These are phyloP conservation scores for Aquanectria penicillioides DNA, from an alignment of 2,329 filamentous ascomycete species.

Conservation along the genomic window DNA sequence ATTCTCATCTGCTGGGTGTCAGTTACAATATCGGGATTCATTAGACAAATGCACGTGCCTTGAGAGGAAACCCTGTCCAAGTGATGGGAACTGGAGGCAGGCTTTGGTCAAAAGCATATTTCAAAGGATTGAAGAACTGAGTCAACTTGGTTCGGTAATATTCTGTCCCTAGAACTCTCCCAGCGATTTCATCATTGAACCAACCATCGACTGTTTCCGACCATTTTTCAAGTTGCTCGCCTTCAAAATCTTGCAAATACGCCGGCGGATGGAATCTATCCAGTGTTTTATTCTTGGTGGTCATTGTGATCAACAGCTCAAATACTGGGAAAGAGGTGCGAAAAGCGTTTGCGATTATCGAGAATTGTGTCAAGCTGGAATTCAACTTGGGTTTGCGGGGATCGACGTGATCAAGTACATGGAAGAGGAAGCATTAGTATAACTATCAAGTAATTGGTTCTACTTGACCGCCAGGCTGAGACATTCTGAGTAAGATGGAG, in stretches of 20 bases:
- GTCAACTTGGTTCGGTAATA: neutral
- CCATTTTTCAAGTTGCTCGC: neutral
- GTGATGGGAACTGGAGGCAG: neutral
- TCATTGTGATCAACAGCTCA: too few species aligned
- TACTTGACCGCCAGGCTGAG: too few species aligned
- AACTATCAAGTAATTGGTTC: too few species aligned
- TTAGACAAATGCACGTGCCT: neutral
- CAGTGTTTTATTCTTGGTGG: neutral
- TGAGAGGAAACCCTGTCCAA: constrained; percentile 13
- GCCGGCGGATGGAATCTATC: neutral
- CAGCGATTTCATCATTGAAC: constrained; percentile 1
- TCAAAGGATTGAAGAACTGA: constrained; percentile 10
- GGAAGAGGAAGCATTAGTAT: too few species aligned
- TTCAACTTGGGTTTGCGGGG: too few species aligned
- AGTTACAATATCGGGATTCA: neutral
- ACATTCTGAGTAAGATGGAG: too few species aligned
- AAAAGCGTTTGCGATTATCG: too few species aligned
- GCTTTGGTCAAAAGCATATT: neutral
- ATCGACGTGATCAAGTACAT: too few species aligned
- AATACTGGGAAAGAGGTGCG: too few species aligned
- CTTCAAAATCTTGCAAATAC: neutral
- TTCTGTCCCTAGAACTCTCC: neutral
- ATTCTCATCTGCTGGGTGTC: neutral
- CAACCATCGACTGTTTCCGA: neutral
- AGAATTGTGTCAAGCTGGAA: too few species aligned